Evolutionary conservation across 768 basidiomycete species (phyloP).

Genomic region (Nidula microcarpa): DNA sequence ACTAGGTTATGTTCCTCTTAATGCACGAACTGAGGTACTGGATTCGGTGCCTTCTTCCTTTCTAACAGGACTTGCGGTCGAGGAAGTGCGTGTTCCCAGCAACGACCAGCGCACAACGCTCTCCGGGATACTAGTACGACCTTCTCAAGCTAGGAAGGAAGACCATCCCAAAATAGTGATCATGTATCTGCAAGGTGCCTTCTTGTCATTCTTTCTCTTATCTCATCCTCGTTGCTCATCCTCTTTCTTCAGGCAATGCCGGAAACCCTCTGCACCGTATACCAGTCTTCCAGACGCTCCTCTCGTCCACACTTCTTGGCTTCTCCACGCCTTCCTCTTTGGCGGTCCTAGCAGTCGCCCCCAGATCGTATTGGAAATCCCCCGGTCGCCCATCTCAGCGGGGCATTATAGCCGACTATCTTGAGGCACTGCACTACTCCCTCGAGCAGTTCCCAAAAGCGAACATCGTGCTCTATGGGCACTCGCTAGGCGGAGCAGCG

Average conservation of each 20-base stretch:
- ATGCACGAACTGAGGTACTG: conserved; percentile 32
- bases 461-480: conserved; percentile 37
- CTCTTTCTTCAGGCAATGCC: conserved; percentile 43
- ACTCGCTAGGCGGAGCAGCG: conserved; percentile 45
- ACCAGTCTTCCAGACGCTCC: conserved; percentile 34
- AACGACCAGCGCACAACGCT: conserved; percentile 2
- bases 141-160: neutral
- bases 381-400: conserved; percentile 30
- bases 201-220: neutral
- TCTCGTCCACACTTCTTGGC: conserved; percentile 9
- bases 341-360: conserved; percentile 31
- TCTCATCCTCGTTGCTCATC: neutral
- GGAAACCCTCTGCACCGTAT: conserved; percentile 44
- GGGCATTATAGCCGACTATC: conserved; percentile 38
- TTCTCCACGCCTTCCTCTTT: neutral
- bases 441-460: conserved; percentile 25
- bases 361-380: conserved; percentile 52
- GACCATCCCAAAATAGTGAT: conserved; percentile 8
- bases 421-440: conserved; percentile 23
- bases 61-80: conserved; percentile 9
- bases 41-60: conserved; percentile 8
- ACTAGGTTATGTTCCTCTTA: conserved; percentile 33
- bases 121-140: conserved; percentile 11
- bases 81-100: conserved; percentile 11
- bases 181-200: conserved; percentile 20